Base-by-base conservation (phyloP, 805 yeast species). In the Saccharomyces eubayanus region DNA sequence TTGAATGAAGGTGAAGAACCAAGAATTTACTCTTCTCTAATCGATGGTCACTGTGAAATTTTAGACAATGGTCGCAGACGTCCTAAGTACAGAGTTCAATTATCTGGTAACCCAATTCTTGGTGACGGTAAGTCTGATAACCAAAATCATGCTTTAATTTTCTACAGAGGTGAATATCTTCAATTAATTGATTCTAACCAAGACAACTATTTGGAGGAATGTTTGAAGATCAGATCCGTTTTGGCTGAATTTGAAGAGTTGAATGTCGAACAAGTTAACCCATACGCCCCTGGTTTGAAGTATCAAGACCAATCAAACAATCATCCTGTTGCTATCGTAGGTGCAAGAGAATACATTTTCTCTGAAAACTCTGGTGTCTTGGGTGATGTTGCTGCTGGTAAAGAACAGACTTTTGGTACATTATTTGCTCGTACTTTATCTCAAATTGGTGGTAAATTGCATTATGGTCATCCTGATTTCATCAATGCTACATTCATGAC, bases 111-210 rank as follows among this genome's bases (percentile, higher is more conserved):
- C 67, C 92, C 95, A 59, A 85, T 87, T 65, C 73, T 87, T 63
- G 95, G 95, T 74, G 95, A 87, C 72, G 95, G 95, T 73, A 87
- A 87, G 70, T 85, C 92, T 54, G 95, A 87, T 75, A 87, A 87
- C 68, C 95, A 87, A 70, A 87, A 87, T 69, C 91, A 86, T 72
- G 81, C 94, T 49, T 67, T 87, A 55, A 84, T 87, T 55, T 87
- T 87, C 72, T 79, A 85, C 70, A 79, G 95, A 72, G 95, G 95
- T 74, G 95, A 87, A 71, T 87, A 87, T 70, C 79, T 87, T 61
- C 92, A 87, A 72, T 77, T 87, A 73, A 83, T 87, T 61, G 95
- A 87, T 78, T 91, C 95, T 52, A 87, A 87, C 68, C 95, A 87
- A 73, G 95, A 87, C 71, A 87, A 87, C 74, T 87, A 87, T 65